Conservation (phyloP, 2,329 filamentous ascomycete species). For the Lecanosticta acicola region DNA sequence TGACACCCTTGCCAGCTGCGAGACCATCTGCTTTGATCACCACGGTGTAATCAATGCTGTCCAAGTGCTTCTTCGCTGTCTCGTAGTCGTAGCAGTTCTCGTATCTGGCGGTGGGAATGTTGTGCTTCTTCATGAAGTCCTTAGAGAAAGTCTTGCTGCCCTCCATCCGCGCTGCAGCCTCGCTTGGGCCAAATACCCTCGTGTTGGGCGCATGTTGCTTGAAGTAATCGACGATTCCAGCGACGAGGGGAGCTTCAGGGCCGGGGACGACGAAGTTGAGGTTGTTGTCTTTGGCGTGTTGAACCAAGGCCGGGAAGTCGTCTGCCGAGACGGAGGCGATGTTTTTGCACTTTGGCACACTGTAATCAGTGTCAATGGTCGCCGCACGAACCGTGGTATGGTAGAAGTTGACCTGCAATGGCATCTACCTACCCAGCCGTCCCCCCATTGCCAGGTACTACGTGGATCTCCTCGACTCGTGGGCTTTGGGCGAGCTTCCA, state of each 20-base stretch:
- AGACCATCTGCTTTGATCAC: slow-evolving; percentile 93
- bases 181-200: slow-evolving; percentile 77
- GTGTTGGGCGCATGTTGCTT: slow-evolving; percentile 49
- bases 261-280: slow-evolving; percentile 84
- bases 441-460: slow-evolving; percentile 77
- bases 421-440: slow-evolving; percentile 50
- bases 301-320: slow-evolving; percentile 71
- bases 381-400: neutral
- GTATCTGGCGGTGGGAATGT: slow-evolving; percentile 86
- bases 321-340: slow-evolving; percentile 62
- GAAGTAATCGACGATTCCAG: slow-evolving; percentile 82
- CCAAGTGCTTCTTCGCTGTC: slow-evolving; percentile 57
- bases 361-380: slow-evolving; percentile 12
- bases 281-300: slow-evolving; percentile 64
- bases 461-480: slow-evolving; percentile 66
- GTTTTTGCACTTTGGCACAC: slow-evolving; percentile 48
- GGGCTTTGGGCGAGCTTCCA: slow-evolving; percentile 88
- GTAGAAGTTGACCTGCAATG: slow-evolving; percentile 3
- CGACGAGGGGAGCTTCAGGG: slow-evolving; percentile 88
- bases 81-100: slow-evolving; percentile 61
- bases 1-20: slow-evolving; percentile 91
- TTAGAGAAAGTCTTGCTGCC: slow-evolving; percentile 97
- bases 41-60: slow-evolving; percentile 63
- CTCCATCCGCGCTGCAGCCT: slow-evolving; percentile 81
- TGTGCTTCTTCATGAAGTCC: slow-evolving; percentile 90